phyloP scores from a whole-genome alignment of 1,139 yeast genomes.

The Yamadazyma triangularis region DNA sequence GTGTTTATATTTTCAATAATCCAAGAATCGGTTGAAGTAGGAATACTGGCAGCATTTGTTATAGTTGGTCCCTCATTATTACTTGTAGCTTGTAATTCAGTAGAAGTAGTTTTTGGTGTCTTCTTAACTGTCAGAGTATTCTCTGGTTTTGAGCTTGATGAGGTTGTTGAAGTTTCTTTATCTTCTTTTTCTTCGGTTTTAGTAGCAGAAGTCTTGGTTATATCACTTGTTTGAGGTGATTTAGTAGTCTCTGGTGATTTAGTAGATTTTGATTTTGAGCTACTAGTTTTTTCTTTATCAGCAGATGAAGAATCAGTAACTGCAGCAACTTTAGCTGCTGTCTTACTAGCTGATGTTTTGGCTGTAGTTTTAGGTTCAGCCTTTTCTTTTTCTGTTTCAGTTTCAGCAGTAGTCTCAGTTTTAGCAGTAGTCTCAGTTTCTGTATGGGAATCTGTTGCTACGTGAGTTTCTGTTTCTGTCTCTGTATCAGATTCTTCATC shows the following conservation, averaged over 20 bases:
- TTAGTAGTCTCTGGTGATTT: conserved; percentile 5
- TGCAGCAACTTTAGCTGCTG: conserved; percentile 2
- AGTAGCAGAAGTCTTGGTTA: conserved; percentile 9
- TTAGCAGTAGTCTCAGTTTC: no score
- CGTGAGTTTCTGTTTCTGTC: conserved; percentile 8
- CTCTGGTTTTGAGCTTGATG: conserved; percentile 8
- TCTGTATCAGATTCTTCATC: conserved; percentile 10
- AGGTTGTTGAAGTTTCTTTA: conserved; percentile 1
- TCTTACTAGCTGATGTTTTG: conserved; percentile 1
- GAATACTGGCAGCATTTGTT: conserved; percentile 25
- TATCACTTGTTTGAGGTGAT: conserved; percentile 6
- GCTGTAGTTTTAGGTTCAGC: conserved; percentile 4
- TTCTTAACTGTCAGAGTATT: background rate
- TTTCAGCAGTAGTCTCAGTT: conserved; percentile 1
- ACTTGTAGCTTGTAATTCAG: conserved; percentile 5
- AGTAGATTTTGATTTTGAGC: conserved; percentile 3
- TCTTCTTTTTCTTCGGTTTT: no score
- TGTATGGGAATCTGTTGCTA: conserved; percentile 2
- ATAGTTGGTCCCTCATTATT: conserved; percentile 24
- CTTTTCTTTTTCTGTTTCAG: conserved; percentile 1
- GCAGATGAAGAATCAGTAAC: conserved; percentile 1
- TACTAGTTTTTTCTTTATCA: no score
- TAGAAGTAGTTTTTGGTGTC: conserved; percentile 3
- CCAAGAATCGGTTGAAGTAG: conserved; percentile 36
- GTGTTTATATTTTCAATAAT: conserved; percentile 35